Base-by-base conservation (phyloP, 352 stramenopile genomes). In the Globisporangium rhizosaccharum region DNA sequence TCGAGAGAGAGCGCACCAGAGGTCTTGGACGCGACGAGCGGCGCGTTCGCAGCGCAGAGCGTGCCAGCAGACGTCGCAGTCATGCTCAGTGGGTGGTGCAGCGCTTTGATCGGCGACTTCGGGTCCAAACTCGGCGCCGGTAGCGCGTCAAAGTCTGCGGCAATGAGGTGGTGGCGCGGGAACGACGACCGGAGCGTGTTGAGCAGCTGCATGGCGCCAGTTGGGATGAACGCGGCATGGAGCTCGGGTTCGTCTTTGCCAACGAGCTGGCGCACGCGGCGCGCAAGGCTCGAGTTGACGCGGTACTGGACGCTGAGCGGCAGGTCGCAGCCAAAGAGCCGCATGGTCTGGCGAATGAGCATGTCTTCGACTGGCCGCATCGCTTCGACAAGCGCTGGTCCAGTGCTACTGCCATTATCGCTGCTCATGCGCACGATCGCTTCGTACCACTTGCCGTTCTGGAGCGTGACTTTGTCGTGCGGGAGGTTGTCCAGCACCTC, bases 401-500 rank as follows among this genome's bases (percentile, higher is more conserved):
- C 59, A 28, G 50, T 17, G 9, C 36, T 47, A 15, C 41, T 33
- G n/a, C 14, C 17, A 15, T 7, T 51, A 17, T 66, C 44, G 1
- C 51, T 41, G n/a, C 57, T 48, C 17, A 74, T 65, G 41, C 75
- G 72, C 25, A 94, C 71, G 25, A 87, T 53, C 7, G 82, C 88
- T 63, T 94, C 82, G 64, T 71, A 78, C 84, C 84, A 94, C 62
- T 90, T 85, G 67, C 82, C 82, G 47, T 79, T 75, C n/a, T 71
- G 58, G n/a, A 90, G 64, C 37, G 65, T 59, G 14, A 96, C 81
- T 65, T 97, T 97, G 75, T 97, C 89, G 59, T 97, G 89, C 41
- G 88, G 89, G 36, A 97, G 61, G 64, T 97, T 97, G 71, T 97
- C 89, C 9, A 97, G 75, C 54, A 97, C 86, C 55, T 97, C 89